Base-by-base conservation (phyloP, 352 stramenopile genomes). In the Pythium phragmitis region DNA sequence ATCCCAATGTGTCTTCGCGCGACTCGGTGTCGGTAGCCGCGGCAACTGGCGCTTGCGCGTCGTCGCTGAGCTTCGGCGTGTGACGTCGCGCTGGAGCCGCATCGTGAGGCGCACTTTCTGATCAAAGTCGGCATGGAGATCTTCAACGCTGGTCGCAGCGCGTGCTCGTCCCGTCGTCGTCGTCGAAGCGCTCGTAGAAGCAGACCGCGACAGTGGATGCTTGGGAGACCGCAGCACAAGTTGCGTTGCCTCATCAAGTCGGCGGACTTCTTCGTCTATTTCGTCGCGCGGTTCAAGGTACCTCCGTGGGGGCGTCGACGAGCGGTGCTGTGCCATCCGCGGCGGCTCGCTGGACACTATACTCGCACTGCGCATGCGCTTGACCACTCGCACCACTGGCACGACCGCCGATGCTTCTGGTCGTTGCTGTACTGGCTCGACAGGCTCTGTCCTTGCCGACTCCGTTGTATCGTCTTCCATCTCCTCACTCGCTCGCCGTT, bases 1-100 rank as follows among this genome's bases (percentile, higher is more conserved):
- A 66, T 99, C 96, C 94, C 94, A 98, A 47, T 98, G 92, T 33
- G 83, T 80, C 47, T 89, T 87, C 4, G 63, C 55, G 14, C 84
- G 82, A 17, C 53, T 36, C 21, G 87, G 85, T 11, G 75, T 84
- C 16, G 72, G 56, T 16, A 92, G 46, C 30, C 83, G 75, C 7
- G 82, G 85, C 41, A 96, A 62, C 51, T 94, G 85, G 2, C 85
- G 75, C 64, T 94, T 94, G 6, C 83, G 63, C 11, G 78, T 91
- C 50, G 82, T 48, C 7, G 45, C 53, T 11, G 57, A 37, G 36
- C 66, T 77, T 2, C 73, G 71, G 9, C 66, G 63, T 2, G 68
- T 68, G 30, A 88, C 64, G 19, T 91, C 79, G 0, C 65, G 68
- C 33, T 76, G 63, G 16, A 91, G 45, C 26, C 69, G 68, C n/a